Evolutionary conservation across 108 stramenopile genomes (phyloP).

Genomic region (Skeletonema marinoi): DNA sequence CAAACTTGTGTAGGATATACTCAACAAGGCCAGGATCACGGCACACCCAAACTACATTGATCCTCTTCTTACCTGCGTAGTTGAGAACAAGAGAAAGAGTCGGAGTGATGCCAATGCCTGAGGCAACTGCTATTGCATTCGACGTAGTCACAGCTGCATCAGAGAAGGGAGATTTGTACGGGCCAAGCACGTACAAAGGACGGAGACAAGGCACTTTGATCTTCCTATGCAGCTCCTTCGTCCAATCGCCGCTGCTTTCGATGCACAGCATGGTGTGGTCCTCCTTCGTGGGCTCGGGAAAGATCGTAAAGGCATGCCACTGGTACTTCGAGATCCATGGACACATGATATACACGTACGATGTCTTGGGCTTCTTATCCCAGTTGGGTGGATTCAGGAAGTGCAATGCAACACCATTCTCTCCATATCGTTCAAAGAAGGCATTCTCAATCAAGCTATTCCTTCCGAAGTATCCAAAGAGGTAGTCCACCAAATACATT

Average conservation of each 20-base stretch:
- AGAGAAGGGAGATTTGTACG: slow-evolving; percentile 13
- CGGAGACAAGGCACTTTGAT: background rate
- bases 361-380: background rate
- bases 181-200: slow-evolving; percentile 2
- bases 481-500: too few relatives aligned
- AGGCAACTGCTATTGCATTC: slow-evolving; percentile 5
- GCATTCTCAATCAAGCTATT: too few relatives aligned
- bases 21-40: slow-evolving; percentile 10
- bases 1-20: slow-evolving; percentile 1
- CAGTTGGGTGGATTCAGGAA: background rate
- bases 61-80: slow-evolving; percentile 1
- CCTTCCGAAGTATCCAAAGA: too few relatives aligned
- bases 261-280: slow-evolving; percentile 13
- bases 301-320: slow-evolving; percentile 27
- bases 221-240: background rate
- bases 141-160: slow-evolving; percentile 5
- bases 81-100: background rate
- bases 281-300: slow-evolving; percentile 9
- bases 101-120: slow-evolving; percentile 20
- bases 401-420: background rate
- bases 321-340: slow-evolving; percentile 16
- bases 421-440: too few relatives aligned
- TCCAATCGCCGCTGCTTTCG: slow-evolving; percentile 11
- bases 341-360: slow-evolving; percentile 25
- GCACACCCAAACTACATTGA: slow-evolving; percentile 8